Evolutionary conservation across 257 asterid genomes (phyloP), one percentile per base, ranked within the genome.

Genomic region (Salvia miltiorrhiza): DNA sequence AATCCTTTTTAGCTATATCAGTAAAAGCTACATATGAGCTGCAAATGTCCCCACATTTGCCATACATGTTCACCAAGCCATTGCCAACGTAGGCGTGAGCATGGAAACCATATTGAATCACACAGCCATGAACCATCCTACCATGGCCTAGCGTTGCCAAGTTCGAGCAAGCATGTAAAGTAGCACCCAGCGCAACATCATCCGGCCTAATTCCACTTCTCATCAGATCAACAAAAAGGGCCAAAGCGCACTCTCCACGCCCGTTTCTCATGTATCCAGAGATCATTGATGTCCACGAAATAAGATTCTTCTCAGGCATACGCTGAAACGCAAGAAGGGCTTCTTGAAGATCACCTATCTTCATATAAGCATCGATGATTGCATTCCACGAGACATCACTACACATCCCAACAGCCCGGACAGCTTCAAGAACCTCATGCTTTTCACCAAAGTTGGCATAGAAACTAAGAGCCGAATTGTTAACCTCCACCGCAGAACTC

Each of bases 211-310:
- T 67, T 41, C 73, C 81, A 30, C 67, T 76, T 41, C 67, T 78
- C 63, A 47, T 60, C 78, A 87, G 57, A 26, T 73, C 78, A 10
- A 78, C 28, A 49, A 87, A 90, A 21, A 65, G 77, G n/a, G 55
- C 58, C 35, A 86, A 41, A n/a, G 88, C 86, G 9, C 40, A 43
- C 67, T 86, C 90, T 48, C 74, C 88, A 16, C 44, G 75, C 64
- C 93, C 95, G 13, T 83, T 77, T 80, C 84, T 82, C 76, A 76
- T 80, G 81, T 55, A 81, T 47, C 93, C 93, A 1, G 77, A 58
- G 49, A 86, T 83, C 88, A 90, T 81, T 5, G 91, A 82, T 53
- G 97, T 88, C 95, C 87, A 90, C 0, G 92, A 79, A 60, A 86
- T 78, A 23, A 88, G 77, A 78, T 88, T 90, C 57, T 78, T 83